Base-by-base conservation (phyloP, 2,329 filamentous ascomycete genomes). In the Sclerotinia trifoliorum region DNA sequence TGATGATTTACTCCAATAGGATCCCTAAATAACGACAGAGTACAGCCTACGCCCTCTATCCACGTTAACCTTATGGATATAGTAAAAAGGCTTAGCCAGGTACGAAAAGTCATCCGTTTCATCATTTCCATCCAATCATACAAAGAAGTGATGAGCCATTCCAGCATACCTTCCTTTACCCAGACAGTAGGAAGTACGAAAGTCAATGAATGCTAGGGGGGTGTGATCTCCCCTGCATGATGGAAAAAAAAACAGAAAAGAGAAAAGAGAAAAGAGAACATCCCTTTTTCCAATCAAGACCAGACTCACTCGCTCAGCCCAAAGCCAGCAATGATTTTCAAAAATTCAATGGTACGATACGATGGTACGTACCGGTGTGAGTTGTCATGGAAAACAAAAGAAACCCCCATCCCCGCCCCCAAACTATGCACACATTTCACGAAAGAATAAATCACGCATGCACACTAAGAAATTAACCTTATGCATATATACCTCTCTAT, bases 221-320 rank as follows among this genome's bases (percentile, higher is more conserved):
- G 5, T 56, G 55, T 57, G 32, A 57, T 42, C 32, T 57, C 55
- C 55, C 55, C 55, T 57, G 55, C 55, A 57, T 57, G 32, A 57
- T 39, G 54, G 8, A 57, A 24, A 49, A 51, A 24, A 11, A 11
- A 24, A 24, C n/a, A 24, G 52, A 8, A 55, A 55, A 32, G 51
- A 55, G 26, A 55, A 32, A n/a, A n/a, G n/a, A 24, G 52, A 8
- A 55, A 55, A 32, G 51, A 55, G 26, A 55, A 32, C 17, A 29
- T 55, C 21, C 17, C 19, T 32, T 55, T n/a, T 32, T 54, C 51
- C 26, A 55, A 15, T 42, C 39, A 42, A 15, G n/a, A n/a, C n/a
- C n/a, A 13, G 29, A 29, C 29, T 29, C 29, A 39, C 39, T 13
- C 39, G 10, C 26, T 19, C 29, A 32, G 8, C 35, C 35, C 35